phyloP scores from a whole-genome alignment of 768 basidiomycete genomes.

The Pleurotus sapidus region DNA sequence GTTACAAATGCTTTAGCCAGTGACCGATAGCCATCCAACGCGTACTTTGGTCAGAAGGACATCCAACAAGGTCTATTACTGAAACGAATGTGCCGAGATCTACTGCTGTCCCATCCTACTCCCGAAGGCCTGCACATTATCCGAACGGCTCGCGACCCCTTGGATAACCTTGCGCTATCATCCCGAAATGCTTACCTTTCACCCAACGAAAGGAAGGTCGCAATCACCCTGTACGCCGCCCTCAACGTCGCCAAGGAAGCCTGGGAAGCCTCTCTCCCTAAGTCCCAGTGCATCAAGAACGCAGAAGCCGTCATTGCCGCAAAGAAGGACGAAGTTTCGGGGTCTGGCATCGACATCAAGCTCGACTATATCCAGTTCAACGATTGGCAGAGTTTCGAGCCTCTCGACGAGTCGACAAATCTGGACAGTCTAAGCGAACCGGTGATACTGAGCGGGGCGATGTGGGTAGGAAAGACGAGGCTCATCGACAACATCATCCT shows the following conservation, averaged over 20 bases:
- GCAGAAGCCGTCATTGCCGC: constrained; percentile 41
- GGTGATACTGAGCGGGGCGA: constrained; percentile 81
- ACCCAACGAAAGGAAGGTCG: constrained; percentile 55
- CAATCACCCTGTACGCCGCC: constrained; percentile 69
- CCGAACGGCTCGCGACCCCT: constrained; percentile 72
- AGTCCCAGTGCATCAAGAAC: constrained; percentile 41
- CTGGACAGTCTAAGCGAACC: constrained; percentile 23
- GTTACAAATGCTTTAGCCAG: neutral
- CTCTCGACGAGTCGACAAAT: constrained; percentile 34
- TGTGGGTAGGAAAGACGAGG: constrained; percentile 84
- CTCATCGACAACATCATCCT: constrained; percentile 92
- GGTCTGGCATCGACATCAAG: constrained; percentile 47
- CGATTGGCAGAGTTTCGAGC: constrained; percentile 71
- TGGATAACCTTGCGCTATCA: constrained; percentile 77
- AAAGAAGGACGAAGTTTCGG: constrained; percentile 23
- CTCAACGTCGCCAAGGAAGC: constrained; percentile 52
- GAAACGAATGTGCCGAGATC: constrained; percentile 72
- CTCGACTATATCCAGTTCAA: constrained; percentile 92
- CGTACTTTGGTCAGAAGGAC: constrained; percentile 98
- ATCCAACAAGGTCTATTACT: constrained; percentile 94
- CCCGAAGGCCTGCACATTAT: constrained; percentile 79
- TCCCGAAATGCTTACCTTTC: constrained; percentile 88
- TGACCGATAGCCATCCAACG: constrained; percentile 69
- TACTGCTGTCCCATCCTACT: constrained; percentile 77
- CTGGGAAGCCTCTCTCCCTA: constrained; percentile 54